Evolutionary conservation across 495 filamentous ascomycete species (phyloP), one percentile per base, ranked within the genome.

Genomic region (Penicillium coffeae): DNA sequence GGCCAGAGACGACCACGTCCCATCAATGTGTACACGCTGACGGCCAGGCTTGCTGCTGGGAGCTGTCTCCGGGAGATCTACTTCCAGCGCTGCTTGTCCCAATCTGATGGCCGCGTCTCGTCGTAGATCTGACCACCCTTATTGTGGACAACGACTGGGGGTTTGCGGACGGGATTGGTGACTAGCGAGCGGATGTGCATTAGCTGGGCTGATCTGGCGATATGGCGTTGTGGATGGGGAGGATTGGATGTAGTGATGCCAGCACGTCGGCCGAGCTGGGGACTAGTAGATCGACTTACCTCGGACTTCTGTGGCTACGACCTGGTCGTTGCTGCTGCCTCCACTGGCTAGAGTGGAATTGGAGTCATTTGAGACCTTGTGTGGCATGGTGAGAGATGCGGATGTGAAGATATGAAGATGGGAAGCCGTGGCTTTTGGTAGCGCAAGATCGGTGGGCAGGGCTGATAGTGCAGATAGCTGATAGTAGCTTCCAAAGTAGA

Each of bases 11-110:
- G 25, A 30, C 25, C 25, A 33, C 16, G 16, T 20, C 15, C 27
- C 7, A 10, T 19, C 20, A 4, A n/a, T 12, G 19, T 12, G 30
- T 42, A n/a, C 18, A 27, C 37, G 35, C 21, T 4, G 15, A 37
- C 19, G 41, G 3, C 2, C 37, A 21, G 15, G 18, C 22, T 42
- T 45, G 43, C 43, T 51, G 48, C 48, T 40, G 42, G 10, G 16
- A 8, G 22, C 25, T 38, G 41, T 20, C 33, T 41, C 1, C 14
- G 35, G 20, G 16, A 42, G 15, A 41, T 56, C 55, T 70, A 75
- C 57, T 75, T 74, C 72, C 72, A 75, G 41, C 72, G 72, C 52
- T 72, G 71, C 52, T 72, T 73, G 58, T 75, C 72, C 72, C 70
- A 74, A 49, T 71, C 70, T 2, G 70, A 69, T 10, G 72, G 69